These are phyloP conservation scores for Candida orba DNA, from an alignment of 805 yeast genomes.

Conservation along the genomic window DNA sequence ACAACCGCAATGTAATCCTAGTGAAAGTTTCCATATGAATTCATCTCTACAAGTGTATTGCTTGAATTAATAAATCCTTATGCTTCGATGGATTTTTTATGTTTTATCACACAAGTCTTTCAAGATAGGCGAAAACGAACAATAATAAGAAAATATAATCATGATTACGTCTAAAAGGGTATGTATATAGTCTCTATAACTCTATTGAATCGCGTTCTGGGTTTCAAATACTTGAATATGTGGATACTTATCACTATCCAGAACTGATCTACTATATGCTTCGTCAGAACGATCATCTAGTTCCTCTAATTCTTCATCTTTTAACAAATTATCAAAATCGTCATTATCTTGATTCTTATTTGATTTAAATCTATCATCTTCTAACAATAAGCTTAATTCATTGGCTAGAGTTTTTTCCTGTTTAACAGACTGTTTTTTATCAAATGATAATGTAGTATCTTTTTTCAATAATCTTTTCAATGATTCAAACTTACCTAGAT, in stretches of 20 bases:
- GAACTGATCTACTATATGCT: conserved; percentile 31
- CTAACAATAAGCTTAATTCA: conserved; percentile 35
- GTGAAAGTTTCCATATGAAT: too few relatives aligned
- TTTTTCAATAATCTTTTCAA: conserved; percentile 30
- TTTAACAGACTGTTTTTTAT: conserved; percentile 13
- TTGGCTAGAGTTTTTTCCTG: conserved; percentile 29
- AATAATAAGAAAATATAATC: too few relatives aligned
- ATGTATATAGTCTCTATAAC: too few relatives aligned
- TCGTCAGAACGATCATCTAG: conserved; percentile 40
- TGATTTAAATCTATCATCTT: conserved; percentile 32
- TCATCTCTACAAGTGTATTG: too few relatives aligned
- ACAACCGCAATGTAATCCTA: too few relatives aligned
- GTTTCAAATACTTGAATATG: conserved; percentile 35
- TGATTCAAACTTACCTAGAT: conserved; percentile 50
- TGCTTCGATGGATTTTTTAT: too few relatives aligned
- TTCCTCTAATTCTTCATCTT: conserved; percentile 39
- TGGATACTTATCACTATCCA: conserved; percentile 21
- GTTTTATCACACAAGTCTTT: too few relatives aligned
- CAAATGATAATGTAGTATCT: conserved; percentile 20
- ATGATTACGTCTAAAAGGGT: too few relatives aligned
- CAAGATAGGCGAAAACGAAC: too few relatives aligned
- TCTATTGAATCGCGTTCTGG: conserved; percentile 18
- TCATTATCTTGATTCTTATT: conserved; percentile 17
- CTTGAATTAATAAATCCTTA: too few relatives aligned
- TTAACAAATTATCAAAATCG: conserved; percentile 14